phyloP scores from a whole-genome alignment of 495 filamentous ascomycete species.

The Tirmania nivea region DNA sequence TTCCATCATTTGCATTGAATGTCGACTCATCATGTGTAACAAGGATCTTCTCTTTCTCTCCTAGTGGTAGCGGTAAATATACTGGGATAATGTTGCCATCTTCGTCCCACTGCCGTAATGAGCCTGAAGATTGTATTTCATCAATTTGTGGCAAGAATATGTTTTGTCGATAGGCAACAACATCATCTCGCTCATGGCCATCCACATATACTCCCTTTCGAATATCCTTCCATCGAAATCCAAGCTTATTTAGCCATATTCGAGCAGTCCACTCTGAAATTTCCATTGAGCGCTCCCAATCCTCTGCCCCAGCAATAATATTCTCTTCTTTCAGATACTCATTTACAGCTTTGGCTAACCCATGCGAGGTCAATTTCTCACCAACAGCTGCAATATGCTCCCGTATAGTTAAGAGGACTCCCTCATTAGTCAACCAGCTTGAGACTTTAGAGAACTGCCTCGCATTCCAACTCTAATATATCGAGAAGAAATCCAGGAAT shows the following conservation, averaged over 20 bases:
- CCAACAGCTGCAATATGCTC: neutral
- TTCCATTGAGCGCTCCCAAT: neutral
- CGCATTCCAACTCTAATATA: neutral
- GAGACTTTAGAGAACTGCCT: neutral
- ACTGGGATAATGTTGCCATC: neutral
- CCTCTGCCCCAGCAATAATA: neutral
- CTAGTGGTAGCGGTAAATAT: neutral
- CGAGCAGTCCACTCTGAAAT: neutral
- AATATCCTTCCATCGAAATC: neutral
- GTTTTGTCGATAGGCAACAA: neutral
- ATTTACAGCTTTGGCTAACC: neutral
- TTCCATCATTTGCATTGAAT: constrained; percentile 5
- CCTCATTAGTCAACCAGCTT: neutral
- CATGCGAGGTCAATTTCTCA: neutral
- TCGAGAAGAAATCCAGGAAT: neutral
- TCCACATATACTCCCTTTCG: neutral
- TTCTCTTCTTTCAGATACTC: neutral
- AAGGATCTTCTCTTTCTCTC: neutral
- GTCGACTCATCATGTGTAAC: constrained; percentile 2
- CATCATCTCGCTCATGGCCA: neutral
- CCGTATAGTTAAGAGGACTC: neutral
- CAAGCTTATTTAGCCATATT: neutral
- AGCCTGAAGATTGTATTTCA: no score
- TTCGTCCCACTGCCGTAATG: neutral
- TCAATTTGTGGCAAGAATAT: neutral